Percentiles rank a stretch among this genome's conserved stretches.
These are phyloP conservation scores for Raffaelea ambrosiae DNA, from an alignment of 2,329 filamentous ascomycete genomes.

Conservation along the genomic window DNA sequence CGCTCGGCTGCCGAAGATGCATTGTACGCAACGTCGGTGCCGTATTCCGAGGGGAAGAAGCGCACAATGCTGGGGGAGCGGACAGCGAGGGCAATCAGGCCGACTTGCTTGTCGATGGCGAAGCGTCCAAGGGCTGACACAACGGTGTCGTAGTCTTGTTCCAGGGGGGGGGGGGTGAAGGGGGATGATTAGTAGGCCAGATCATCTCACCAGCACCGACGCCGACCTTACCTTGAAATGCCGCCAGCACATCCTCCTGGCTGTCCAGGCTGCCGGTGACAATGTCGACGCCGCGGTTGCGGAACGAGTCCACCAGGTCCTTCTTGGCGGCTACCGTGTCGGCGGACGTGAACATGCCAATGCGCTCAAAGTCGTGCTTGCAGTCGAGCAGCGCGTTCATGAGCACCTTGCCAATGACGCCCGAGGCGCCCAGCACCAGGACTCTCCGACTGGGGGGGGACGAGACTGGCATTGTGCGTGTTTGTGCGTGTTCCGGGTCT, in stretches of 20 bases:
- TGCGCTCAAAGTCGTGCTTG: constrained; percentile 21
- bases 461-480: neutral
- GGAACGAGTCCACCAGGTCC: constrained; percentile 2
- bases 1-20: constrained; percentile 7
- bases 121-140: constrained; percentile 10
- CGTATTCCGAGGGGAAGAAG: constrained; percentile 27
- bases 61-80: constrained; percentile 37
- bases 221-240: constrained; percentile 4
- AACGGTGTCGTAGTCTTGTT: constrained; percentile 8
- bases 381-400: constrained; percentile 21
- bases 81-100: constrained; percentile 28
- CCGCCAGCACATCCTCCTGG: constrained; percentile 5
- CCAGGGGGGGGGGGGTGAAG: neutral
- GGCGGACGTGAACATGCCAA: constrained; percentile 40
- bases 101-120: constrained; percentile 10
- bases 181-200: neutral
- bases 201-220: neutral
- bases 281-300: constrained; percentile 3
- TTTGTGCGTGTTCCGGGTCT: neutral
- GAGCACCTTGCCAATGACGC: constrained; percentile 26
- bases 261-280: constrained; percentile 5
- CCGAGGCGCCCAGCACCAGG: constrained; percentile 24
- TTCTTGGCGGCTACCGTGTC: constrained; percentile 5
- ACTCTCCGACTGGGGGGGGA: constrained; percentile 8
- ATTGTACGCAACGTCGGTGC: constrained; percentile 9